Evolutionary conservation across 495 filamentous ascomycete genomes (phyloP), one percentile per base, ranked within the genome.

Genomic region (Tricharina praecox): DNA sequence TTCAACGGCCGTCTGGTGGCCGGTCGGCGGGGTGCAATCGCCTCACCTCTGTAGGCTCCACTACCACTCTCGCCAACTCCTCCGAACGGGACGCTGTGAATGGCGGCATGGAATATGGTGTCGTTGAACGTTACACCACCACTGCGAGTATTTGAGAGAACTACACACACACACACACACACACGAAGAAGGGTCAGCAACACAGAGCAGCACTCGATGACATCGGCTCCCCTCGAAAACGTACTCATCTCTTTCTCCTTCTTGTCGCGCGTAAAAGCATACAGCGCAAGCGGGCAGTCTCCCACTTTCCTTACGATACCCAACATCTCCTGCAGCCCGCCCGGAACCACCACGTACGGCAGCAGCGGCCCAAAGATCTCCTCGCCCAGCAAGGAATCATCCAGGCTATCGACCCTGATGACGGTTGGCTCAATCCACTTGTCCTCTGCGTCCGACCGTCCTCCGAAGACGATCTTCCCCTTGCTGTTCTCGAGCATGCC

Each of bases 291-390:
- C 0, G 87, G 85, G 1, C 85, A 93, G 50, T 71, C 74, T 61
- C 86, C 74, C 18, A 94, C 74, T 50, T 85, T 50, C 13, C 16
- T 51, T 44, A 82, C 81, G 41, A 82, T 72, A 28, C 65, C 68
- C 60, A 94, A 79, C 19, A 86, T 87, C 52, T 88, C 74, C 50
- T 93, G 81, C 7, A 94, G 64, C 53, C 76, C 34, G 18, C 45
- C 71, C 37, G 80, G 68, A 30, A 87, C 76, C 2, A 82, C 71
- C 24, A 85, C 66, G 46, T 94, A 76, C 34, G 85, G 75, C 36
- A 93, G 79, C 42, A 93, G 70, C 13, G 88, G 88, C 28, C 86
- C 90, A 60, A 96, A 97, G 51, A 76, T 79, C 68, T 95, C 90
- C 44, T 90, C 73, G 44, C 62, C 59, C 54, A 93, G 69, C 61